Conservation (phyloP, 371 early-diverging fungal species). For the Rhizopus sp. region DNA sequence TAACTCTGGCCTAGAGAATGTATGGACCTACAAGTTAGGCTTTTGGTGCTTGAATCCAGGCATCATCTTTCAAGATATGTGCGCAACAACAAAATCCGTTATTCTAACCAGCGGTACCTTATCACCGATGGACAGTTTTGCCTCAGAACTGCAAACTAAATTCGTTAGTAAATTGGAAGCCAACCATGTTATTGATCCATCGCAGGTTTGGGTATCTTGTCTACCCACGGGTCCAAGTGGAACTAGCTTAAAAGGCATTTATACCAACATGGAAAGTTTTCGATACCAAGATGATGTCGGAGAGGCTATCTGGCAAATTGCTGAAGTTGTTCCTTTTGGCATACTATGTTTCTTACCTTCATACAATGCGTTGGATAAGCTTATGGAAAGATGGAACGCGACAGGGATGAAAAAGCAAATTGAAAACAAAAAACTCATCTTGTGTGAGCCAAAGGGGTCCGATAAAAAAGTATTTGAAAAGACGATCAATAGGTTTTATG, state of each 20-base stretch:
- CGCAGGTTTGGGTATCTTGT: slow-evolving; percentile 55
- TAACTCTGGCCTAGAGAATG: background rate
- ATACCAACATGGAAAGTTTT: slow-evolving; percentile 44
- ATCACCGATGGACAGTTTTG: slow-evolving; percentile 76
- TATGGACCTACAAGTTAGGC: slow-evolving; percentile 25
- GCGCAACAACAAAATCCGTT: slow-evolving; percentile 55
- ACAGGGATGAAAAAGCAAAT: slow-evolving; percentile 20
- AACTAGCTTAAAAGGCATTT: slow-evolving; percentile 51
- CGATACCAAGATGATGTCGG: slow-evolving; percentile 76
- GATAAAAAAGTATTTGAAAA: slow-evolving; percentile 58
- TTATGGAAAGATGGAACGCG: slow-evolving; percentile 54
- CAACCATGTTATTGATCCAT: slow-evolving; percentile 58
- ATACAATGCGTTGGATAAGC: slow-evolving; percentile 54
- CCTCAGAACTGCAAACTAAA: slow-evolving; percentile 63
- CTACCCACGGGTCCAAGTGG: slow-evolving; percentile 52
- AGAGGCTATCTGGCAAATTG: slow-evolving; percentile 51
- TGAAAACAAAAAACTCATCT: slow-evolving; percentile 27
- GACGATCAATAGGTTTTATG: slow-evolving; percentile 50
- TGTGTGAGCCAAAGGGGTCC: slow-evolving; percentile 47
- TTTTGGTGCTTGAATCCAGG: slow-evolving; percentile 64
- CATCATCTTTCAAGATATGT: slow-evolving; percentile 59
- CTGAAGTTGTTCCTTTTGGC: slow-evolving; percentile 57
- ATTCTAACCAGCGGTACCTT: slow-evolving; percentile 89
- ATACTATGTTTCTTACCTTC: slow-evolving; percentile 69
- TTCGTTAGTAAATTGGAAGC: slow-evolving; percentile 57